These are phyloP conservation scores for Nothophaeocryptopus gaeumannii DNA, from an alignment of 2,329 filamentous ascomycete species.

Conservation along the genomic window DNA sequence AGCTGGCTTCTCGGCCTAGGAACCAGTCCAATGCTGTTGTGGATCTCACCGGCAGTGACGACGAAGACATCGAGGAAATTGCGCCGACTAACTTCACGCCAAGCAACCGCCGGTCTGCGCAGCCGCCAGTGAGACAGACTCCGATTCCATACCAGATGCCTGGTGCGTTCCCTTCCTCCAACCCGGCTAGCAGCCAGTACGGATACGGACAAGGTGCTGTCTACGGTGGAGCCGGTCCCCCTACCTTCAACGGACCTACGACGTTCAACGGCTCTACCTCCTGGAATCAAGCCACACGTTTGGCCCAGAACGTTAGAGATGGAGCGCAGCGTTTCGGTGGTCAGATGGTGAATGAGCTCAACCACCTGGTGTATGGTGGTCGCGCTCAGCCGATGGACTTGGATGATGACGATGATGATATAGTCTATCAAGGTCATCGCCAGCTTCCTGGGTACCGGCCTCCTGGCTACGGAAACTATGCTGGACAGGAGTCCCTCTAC, in stretches of 20 bases:
- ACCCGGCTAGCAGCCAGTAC: too few relatives aligned
- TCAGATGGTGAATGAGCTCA: constrained; percentile 13
- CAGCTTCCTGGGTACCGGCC: constrained; percentile 18
- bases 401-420: constrained; percentile 28
- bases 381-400: constrained; percentile 15
- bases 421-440: constrained; percentile 23
- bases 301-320: background rate
- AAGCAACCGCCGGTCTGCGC: constrained; percentile 15
- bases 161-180: constrained; percentile 20
- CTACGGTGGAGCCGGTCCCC: too few relatives aligned
- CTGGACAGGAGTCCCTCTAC: constrained; percentile 28
- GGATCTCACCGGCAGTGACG: constrained; percentile 34
- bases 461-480: constrained; percentile 21
- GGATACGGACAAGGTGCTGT: too few relatives aligned
- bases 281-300: background rate
- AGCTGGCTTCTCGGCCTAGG: constrained; percentile 16
- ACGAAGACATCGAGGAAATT: constrained; percentile 31
- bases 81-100: constrained; percentile 24
- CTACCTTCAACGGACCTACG: too few relatives aligned
- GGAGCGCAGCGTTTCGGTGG: too few relatives aligned
- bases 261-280: too few relatives aligned
- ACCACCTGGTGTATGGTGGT: constrained; percentile 20
- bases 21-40: constrained; percentile 22
- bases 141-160: constrained; percentile 22
- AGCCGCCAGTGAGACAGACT: background rate